A percentile compares a stretch with the other conserved stretches of the same genome.
phyloP scores from a whole-genome alignment of 2,329 filamentous ascomycete genomes.

The Pseudogymnoascus sp. region DNA sequence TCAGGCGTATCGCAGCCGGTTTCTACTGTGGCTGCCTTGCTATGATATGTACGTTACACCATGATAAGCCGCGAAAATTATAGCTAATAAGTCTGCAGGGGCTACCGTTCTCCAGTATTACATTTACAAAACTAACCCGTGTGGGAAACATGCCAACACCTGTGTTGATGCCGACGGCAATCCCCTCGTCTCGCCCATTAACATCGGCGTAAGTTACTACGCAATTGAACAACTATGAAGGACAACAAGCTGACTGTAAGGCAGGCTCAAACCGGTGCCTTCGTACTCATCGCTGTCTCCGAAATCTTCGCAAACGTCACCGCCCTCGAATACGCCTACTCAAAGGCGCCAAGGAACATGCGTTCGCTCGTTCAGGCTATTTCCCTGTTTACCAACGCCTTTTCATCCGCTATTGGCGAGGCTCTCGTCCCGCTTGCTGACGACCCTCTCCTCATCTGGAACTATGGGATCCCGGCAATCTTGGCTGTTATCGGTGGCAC shows the following conservation, averaged over 20 bases:
- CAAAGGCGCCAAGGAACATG: conserved; percentile 65
- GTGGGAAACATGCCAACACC: conserved; percentile 36
- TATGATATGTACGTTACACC: too few relatives aligned
- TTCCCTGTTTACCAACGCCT: conserved; percentile 54
- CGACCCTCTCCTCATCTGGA: conserved; percentile 60
- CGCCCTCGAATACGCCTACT: conserved; percentile 65
- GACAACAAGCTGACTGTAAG: conserved; percentile 18
- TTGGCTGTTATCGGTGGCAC: conserved; percentile 43
- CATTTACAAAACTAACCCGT: conserved; percentile 56
- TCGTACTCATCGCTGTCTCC: conserved; percentile 48
- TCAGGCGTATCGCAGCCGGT: conserved; percentile 66
- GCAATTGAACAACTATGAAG: too few relatives aligned
- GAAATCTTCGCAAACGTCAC: conserved; percentile 62
- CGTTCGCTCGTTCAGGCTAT: conserved; percentile 49
- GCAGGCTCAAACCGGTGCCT: conserved; percentile 37
- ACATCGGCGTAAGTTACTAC: conserved; percentile 26
- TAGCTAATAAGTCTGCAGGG: too few relatives aligned
- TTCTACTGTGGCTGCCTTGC: conserved; percentile 39
- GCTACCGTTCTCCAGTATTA: conserved; percentile 49
- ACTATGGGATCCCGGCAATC: conserved; percentile 52
- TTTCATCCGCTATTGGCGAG: conserved; percentile 53
- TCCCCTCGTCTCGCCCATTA: conserved; percentile 32
- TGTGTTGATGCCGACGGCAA: conserved; percentile 20
- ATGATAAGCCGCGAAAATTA: too few relatives aligned
- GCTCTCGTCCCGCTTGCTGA: conserved; percentile 52